A percentile compares a stretch with the other conserved stretches of the same genome.
Conservation (phyloP, 805 yeast genomes). For the Metschnikowia dekortorum region DNA sequence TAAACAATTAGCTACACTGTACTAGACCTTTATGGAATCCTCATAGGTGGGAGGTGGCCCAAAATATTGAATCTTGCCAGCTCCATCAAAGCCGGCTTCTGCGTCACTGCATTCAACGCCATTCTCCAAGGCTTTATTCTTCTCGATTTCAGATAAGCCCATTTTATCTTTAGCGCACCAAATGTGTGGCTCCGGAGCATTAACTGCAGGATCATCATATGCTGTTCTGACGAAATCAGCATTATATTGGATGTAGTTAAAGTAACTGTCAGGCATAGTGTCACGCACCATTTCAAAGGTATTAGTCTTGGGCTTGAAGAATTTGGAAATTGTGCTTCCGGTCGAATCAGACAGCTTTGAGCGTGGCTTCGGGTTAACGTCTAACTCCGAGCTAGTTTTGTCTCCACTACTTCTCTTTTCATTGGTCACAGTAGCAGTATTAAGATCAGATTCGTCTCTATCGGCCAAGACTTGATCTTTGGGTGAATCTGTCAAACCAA, state of each 20-base stretch:
- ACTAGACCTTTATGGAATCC: conserved; percentile 38
- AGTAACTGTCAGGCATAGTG: conserved; percentile 39
- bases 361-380: conserved; percentile 2
- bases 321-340: conserved; percentile 9
- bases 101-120: conserved; percentile 54
- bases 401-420: conserved; percentile 7
- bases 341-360: conserved; percentile 1
- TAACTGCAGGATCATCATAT: conserved; percentile 55
- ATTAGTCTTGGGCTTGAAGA: conserved; percentile 46
- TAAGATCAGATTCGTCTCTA: conserved; percentile 13
- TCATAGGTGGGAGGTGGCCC: conserved; percentile 74
- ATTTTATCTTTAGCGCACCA: conserved; percentile 70
- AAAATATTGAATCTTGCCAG: conserved; percentile 47
- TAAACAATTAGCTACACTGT: background rate
- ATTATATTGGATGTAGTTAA: conserved; percentile 39
- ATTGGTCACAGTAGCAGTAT: conserved; percentile 7
- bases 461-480: conserved; percentile 14
- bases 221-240: conserved; percentile 38
- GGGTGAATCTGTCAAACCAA: conserved; percentile 24
- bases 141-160: conserved; percentile 62
- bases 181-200: conserved; percentile 54
- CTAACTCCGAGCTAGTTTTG: conserved; percentile 1
- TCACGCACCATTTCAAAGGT: conserved; percentile 43
- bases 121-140: conserved; percentile 50
- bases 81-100: conserved; percentile 54